Evolutionary conservation across 2,329 filamentous ascomycete genomes (phyloP), one percentile per base, ranked within the genome.

Genomic region (Arachnopeziza araneosa): DNA sequence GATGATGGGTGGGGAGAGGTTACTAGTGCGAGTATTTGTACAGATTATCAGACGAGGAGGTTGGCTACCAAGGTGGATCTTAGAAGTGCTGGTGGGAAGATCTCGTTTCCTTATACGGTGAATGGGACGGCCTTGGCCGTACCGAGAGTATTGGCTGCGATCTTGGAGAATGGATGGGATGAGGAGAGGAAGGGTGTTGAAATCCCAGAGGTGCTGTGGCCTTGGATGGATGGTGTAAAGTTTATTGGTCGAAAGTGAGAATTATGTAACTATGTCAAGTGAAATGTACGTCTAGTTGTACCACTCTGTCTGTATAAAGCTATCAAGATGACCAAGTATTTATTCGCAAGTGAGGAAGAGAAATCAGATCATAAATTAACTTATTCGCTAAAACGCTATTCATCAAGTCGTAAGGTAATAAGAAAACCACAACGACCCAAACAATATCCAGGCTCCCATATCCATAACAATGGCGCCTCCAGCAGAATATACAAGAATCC

Each of bases 81-180:
- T 14, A 77, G 75, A 56, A 76, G 75, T 50, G 24, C 21, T 14
- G 77, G 77, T 4, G 69, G 77, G n/a, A 84, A 82, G 70, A 76
- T 88, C 50, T 79, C 81, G 1, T 98, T 91, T 73, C 91, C 93
- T 17, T 91, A 90, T 77, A 99, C 95, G 0, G 81, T 96, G 48
- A 99, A 99, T 72, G 96, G 93, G 0, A 99, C 95, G 1, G 95
- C 93, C 0, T 79, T 98, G 69, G 95, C 95, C 0, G 88, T 98
- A 48, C 95, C 95, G 2, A 82, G 95, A 56, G 89, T 99, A 14
- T 73, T 99, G 61, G 93, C 95, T 24, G 93, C 92, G 6, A 80
- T 99, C 55, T 72, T 99, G 65, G 95, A 99, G 79, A 91, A 93
- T 69, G 89, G 91, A 0, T 99, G 93, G 90, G 84, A 95, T 69